Evolutionary conservation across 345 rosid genomes (phyloP).

Genomic region (Gossypium herbaceum): DNA sequence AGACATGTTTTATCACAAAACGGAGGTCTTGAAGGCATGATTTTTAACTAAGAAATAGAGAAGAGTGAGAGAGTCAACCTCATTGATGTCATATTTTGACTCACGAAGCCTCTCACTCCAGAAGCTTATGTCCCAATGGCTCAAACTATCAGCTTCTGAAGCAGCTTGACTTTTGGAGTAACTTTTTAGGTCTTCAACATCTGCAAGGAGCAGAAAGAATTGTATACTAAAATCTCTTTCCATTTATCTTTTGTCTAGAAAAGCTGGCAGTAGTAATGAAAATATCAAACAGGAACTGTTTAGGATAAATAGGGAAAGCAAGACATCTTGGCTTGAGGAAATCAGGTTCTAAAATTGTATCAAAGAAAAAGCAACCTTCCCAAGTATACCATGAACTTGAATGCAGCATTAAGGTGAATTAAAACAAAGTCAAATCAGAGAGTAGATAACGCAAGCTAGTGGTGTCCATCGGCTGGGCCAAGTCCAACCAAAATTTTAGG

Average conservation of each 20-base stretch:
- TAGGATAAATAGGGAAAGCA: not conserved
- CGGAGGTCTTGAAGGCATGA: not conserved
- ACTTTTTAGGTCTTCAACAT: too few species aligned
- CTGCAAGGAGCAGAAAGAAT: too few species aligned
- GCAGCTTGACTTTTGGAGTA: too few species aligned
- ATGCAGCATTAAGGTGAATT: conserved; percentile 8
- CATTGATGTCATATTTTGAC: too few species aligned
- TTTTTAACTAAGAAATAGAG: not conserved
- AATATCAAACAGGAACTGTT: not conserved
- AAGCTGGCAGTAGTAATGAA: not conserved
- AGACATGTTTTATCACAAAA: not conserved
- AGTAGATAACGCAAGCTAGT: not conserved
- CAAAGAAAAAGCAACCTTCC: not conserved
- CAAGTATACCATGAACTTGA: not conserved
- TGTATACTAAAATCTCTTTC: too few species aligned
- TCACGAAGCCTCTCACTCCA: too few species aligned
- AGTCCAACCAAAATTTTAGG: too few species aligned
- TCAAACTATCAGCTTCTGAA: too few species aligned
- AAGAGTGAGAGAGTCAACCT: too few species aligned
- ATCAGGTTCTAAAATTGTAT: not conserved
- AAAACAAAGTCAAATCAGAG: not conserved
- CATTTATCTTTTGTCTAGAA: not conserved
- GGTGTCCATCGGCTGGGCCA: too few species aligned
- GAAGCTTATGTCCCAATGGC: too few species aligned
- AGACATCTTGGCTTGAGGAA: not conserved